Evolutionary conservation across 139 green algal genomes (phyloP).

Genomic region (Penium margaritaceum): DNA sequence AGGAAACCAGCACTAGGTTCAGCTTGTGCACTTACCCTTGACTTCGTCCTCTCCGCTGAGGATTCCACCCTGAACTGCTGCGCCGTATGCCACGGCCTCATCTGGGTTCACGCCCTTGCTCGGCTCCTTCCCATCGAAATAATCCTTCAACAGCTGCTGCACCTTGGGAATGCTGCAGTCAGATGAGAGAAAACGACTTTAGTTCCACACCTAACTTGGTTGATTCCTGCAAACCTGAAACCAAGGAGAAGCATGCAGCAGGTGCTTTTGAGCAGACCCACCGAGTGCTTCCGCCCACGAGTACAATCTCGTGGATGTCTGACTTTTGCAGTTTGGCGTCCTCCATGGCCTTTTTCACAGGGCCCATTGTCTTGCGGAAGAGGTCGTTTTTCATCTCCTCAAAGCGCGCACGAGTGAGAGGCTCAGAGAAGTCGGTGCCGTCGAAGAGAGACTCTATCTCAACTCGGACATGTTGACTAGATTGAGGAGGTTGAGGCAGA

Average conservation of each 20-base stretch:
- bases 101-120: conserved; percentile 65
- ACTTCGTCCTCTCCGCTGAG: conserved; percentile 67
- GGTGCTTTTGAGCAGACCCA: no score
- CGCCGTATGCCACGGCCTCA: conserved; percentile 58
- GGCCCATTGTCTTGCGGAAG: conserved; percentile 95
- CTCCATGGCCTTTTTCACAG: conserved; percentile 90
- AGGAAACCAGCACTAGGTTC: no score
- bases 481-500: no score
- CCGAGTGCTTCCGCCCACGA: conserved; percentile 90
- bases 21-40: no score
- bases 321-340: conserved; percentile 84
- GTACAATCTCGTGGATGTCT: conserved; percentile 84
- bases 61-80: conserved; percentile 72
- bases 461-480: no score
- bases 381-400: conserved; percentile 98
- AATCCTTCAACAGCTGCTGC: conserved; percentile 85
- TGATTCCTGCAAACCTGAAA: no score
- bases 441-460: conserved; percentile 95
- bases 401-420: conserved; percentile 92
- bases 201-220: no score
- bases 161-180: conserved; percentile 62
- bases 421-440: conserved; percentile 90
- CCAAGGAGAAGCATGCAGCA: no score
- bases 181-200: no score
- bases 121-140: conserved; percentile 61